Evolutionary conservation across 129 eudicot genomes (phyloP), one percentile per base, ranked within the genome.

Genomic region (Smallanthus sonchifolius): DNA sequence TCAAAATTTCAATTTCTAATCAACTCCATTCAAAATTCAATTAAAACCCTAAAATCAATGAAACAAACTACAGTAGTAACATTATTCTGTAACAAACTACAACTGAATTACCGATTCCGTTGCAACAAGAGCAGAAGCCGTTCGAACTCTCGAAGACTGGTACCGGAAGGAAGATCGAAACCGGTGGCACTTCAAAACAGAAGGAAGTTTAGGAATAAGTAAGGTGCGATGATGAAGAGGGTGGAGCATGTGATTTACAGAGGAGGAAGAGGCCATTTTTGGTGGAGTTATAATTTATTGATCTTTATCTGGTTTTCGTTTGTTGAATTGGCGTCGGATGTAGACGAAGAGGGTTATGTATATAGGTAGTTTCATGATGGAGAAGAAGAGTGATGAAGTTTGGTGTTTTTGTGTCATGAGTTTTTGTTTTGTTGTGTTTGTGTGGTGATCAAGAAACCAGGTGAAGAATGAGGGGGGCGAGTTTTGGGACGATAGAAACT

Each of bases 321-420:
- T 76, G 72, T 68, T 59, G 32, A 81, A 64, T 66, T 85, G 80
- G 81, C 55, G 82, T 73, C 73, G 84, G 20, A 78, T 79, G 74
- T 87, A 78, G 61, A 75, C 32, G 63, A 44, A 85, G 28, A 90
- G 75, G 20, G 74, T 81, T 67, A 90, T 81, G 75, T 89, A 89
- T 55, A 90, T 37, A 0, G 91, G 94, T 17, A 87, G 48, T 86
- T 87, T 91, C 77, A 84, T 19, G 20, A 91, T 40, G 52, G 87
- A 54, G 76, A 87, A 47, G 77, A 84, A 71, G 39, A 79, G 34
- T n/a, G 88, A 48, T 20, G 88, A 66, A 52, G 30, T 19, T 76
- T 81, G 74, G 36, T 69, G 76, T 28, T 87, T 84, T 42, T 78
- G 78, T 44, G 80, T 83, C 89, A 83, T 88, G 64, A 15, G 39